Conservation (phyloP, 148 eudicot species). For the Dianthus caryophyllus region DNA sequence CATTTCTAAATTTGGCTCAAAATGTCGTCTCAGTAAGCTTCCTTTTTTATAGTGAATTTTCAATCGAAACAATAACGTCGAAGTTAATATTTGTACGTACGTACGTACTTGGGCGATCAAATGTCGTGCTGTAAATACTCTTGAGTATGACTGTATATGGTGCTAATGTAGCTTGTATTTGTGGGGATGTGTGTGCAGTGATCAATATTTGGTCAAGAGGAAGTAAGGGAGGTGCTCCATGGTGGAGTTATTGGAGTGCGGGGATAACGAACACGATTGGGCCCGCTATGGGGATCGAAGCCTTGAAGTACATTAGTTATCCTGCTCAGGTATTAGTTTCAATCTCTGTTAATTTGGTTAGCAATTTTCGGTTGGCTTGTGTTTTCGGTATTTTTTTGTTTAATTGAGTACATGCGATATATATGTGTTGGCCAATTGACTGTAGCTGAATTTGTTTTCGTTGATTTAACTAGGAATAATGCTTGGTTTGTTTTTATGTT, state of each 20-base stretch:
- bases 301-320: conserved; percentile 89
- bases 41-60: not conserved
- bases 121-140: no score
- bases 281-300: conserved; percentile 99
- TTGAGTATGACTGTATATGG: no score
- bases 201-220: conserved; percentile 67
- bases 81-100: no score
- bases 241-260: conserved; percentile 99
- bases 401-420: no score
- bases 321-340: conserved; percentile 73
- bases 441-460: no score
- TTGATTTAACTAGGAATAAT: not conserved
- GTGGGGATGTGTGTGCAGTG: conserved; percentile 58
- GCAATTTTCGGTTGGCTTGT: not conserved
- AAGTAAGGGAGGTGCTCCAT: conserved; percentile 73
- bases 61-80: not conserved
- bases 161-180: no score
- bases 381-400: no score
- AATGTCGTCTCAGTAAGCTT: conserved; percentile 82
- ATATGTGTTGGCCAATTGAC: no score
- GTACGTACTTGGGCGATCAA: no score
- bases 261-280: conserved; percentile 97
- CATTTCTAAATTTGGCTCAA: conserved; percentile 86
- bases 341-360: not conserved
- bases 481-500: not conserved